Base-by-base conservation (phyloP, 2,329 filamentous ascomycete species). In the Fusarium liriodendri region DNA sequence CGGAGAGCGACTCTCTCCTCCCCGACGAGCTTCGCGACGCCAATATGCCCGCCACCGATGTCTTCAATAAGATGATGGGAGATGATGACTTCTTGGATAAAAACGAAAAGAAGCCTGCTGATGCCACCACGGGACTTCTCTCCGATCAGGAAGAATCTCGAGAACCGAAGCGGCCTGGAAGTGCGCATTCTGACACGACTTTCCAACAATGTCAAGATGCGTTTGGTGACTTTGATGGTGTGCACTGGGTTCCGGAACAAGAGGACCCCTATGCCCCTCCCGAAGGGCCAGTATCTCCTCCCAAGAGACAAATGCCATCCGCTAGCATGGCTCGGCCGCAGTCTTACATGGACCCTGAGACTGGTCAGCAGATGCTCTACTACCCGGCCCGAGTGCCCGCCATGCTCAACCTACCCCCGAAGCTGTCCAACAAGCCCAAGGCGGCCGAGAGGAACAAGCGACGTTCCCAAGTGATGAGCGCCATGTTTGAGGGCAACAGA, bases 311-410 rank as follows among this genome's bases (percentile, higher is more conserved):
- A 33, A 77, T 76, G 38, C 71, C 74, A 5, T 72, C 79, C 16
- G 60, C 69, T 14, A 62, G 58, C 20, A 79, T 81, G 73, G 79
- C 82, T 3, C 82, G 84, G 20, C 87, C 90, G 13, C 87, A 89
- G 70, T 90, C 90, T 1, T 92, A 91, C 80, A 83, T 90, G 78
- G 87, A 92, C 78, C 90, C 90, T 2, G 85, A 88, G 29, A 92
- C 92, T 2, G 92, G 91, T 6, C 91, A 96, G 74, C 87, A 92
- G 76, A 98, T 98, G 94, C 90, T 98, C 11, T 98, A 93, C 83
- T 99, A 99, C 81, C 97, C 97, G 16, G 97, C 97, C 4, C 95
- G 95, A 1, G 97, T 99, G 4, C 97, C 97, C 4, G 92, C 93
- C 71, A 95, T 97, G 92, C 88, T 99, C 66, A 98, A 98, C 77